phyloP scores from a whole-genome alignment of 768 basidiomycete genomes.

The Tephrocybe rancida region DNA sequence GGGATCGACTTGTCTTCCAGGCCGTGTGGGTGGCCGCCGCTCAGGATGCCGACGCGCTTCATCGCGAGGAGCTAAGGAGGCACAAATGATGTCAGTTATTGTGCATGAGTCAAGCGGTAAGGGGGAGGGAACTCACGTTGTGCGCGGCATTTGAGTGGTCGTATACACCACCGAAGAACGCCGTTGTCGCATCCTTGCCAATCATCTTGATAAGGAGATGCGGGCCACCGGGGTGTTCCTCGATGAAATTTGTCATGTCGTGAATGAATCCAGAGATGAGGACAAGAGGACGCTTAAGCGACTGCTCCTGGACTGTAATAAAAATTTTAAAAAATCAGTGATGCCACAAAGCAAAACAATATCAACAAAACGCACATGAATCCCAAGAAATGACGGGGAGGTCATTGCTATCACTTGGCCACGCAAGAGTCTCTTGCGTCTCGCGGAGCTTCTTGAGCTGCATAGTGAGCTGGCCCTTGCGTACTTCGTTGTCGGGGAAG shows the following conservation, averaged over 20 bases:
- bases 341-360: neutral
- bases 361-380: conserved; percentile 55
- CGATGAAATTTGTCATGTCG: conserved; percentile 81
- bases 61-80: conserved; percentile 52
- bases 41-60: conserved; percentile 68
- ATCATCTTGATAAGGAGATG: conserved; percentile 83
- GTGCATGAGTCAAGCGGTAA: neutral
- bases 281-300: conserved; percentile 77
- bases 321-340: neutral
- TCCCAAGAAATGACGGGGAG: conserved; percentile 88
- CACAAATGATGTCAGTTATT: neutral
- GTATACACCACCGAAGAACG: conserved; percentile 93
- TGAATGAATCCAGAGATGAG: conserved; percentile 93
- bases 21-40: conserved; percentile 60
- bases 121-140: conserved; percentile 51
- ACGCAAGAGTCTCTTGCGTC: conserved; percentile 73
- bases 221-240: conserved; percentile 91
- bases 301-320: conserved; percentile 72
- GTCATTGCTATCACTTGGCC: conserved; percentile 78
- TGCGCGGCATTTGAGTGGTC: conserved; percentile 90
- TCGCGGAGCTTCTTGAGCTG: conserved; percentile 84
- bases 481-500: conserved; percentile 59
- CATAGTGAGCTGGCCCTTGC: conserved; percentile 95
- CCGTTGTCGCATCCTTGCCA: conserved; percentile 90
- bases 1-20: conserved; percentile 67